Evolutionary conservation across 78 protist genomes (phyloP).

Genomic region (Dictyostelium purpureum): DNA sequence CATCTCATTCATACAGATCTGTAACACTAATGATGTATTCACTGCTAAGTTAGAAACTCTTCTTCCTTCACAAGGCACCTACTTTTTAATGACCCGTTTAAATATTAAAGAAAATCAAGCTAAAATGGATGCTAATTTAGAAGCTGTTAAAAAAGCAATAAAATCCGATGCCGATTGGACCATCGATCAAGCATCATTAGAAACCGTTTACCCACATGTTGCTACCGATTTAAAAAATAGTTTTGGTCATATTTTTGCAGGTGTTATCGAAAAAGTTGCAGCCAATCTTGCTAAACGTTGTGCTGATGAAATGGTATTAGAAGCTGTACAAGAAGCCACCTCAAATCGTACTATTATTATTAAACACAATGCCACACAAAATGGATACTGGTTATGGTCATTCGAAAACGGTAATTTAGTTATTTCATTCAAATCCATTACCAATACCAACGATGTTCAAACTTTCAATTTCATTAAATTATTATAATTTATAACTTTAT

Average conservation of each 20-base stretch:
- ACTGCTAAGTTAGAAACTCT: not conserved
- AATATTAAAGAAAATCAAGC: not conserved
- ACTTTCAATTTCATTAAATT: constrained; percentile 48
- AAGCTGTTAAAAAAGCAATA: not conserved
- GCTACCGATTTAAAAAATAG: not conserved
- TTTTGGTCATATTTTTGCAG: constrained; percentile 1
- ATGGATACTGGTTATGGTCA: not conserved
- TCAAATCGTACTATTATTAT: not conserved
- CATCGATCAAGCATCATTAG: not conserved
- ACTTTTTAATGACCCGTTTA: not conserved
- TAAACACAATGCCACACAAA: not conserved
- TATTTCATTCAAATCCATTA: constrained; percentile 14
- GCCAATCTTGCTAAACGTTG: not conserved
- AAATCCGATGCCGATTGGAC: not conserved
- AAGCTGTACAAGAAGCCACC: not conserved
- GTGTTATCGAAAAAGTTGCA: not conserved
- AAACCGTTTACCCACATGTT: not conserved
- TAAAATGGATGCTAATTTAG: not conserved
- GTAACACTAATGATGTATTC: not conserved
- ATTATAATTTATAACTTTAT: no score
- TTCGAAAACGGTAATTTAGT: constrained; percentile 12
- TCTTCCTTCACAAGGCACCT: not conserved
- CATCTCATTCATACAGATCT: constrained; percentile 20
- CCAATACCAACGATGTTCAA: constrained; percentile 18
- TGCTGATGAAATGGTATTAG: constrained; percentile 3